Percentiles rank a stretch among this genome's conserved stretches.
These are phyloP conservation scores for Iris macrosiphon DNA, from an alignment of 106 monocot species.

Conservation along the genomic window DNA sequence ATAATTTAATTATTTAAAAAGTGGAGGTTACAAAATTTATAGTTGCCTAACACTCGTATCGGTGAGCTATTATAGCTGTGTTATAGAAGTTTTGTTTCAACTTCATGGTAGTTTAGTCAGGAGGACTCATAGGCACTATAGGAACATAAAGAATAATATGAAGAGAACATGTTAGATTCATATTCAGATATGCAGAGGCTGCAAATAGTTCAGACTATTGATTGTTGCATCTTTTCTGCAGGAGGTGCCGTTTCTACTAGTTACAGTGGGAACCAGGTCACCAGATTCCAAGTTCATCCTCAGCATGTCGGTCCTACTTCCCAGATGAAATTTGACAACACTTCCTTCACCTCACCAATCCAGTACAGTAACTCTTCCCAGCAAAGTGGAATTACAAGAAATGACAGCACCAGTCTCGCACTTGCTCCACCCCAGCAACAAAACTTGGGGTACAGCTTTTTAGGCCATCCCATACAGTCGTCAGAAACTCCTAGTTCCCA, in stretches of 20 bases:
- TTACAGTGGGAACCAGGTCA: slow-evolving; percentile 13
- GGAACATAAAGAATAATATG: too few relatives aligned
- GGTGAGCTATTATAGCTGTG: too few relatives aligned
- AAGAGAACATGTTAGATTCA: too few relatives aligned
- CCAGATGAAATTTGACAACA: slow-evolving; percentile 15
- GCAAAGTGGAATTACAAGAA: slow-evolving; percentile 24
- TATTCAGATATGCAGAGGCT: too few relatives aligned
- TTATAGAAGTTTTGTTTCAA: too few relatives aligned
- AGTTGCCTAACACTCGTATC: too few relatives aligned
- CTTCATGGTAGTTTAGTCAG: too few relatives aligned
- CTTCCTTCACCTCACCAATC: slow-evolving; percentile 22
- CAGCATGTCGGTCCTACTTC: neutral
- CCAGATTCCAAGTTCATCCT: slow-evolving; percentile 1
- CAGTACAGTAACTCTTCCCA: slow-evolving; percentile 14
- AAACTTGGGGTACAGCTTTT: slow-evolving; percentile 7
- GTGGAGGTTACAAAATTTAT: too few relatives aligned
- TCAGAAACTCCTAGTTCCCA: slow-evolving; percentile 13
- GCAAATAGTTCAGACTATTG: too few relatives aligned
- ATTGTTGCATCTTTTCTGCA: neutral
- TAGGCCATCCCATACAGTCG: slow-evolving; percentile 7
- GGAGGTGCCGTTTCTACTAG: slow-evolving; percentile 5
- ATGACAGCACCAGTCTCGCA: slow-evolving; percentile 23
- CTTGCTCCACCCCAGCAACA: slow-evolving; percentile 25
- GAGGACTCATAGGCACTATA: too few relatives aligned
- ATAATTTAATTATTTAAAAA: too few relatives aligned